Percentiles rank a stretch among this genome's conserved stretches.
Evolutionary conservation across 1,139 yeast genomes (phyloP).

Genomic region (Scheffersomyces segobiensis): DNA sequence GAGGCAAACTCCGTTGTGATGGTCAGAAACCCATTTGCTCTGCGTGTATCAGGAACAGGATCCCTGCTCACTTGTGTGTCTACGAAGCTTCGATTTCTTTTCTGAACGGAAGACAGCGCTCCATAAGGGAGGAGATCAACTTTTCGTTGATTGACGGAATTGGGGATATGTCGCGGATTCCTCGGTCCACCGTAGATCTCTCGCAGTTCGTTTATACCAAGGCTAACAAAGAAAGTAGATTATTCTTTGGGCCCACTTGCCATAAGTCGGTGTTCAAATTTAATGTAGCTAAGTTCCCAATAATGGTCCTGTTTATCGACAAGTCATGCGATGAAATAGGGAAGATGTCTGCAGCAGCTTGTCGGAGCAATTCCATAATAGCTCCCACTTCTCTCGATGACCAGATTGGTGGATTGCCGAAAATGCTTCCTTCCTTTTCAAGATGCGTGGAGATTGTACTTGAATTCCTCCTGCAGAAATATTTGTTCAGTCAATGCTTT

Average conservation of each 20-base stretch:
- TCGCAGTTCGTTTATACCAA: not conserved
- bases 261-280: slow-evolving; percentile 1
- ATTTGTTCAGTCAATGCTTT: not conserved
- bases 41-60: not conserved
- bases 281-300: not conserved
- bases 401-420: not conserved
- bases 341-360: not conserved
- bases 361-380: not conserved
- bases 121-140: not conserved
- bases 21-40: not conserved
- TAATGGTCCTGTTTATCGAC: not conserved
- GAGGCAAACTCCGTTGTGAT: not conserved
- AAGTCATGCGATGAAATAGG: not conserved
- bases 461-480: not conserved
- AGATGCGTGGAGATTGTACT: not conserved
- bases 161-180: not conserved
- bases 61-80: not conserved
- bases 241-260: slow-evolving; percentile 2
- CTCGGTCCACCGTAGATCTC: not conserved
- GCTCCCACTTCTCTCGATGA: not conserved
- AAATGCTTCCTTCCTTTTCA: not conserved
- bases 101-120: not conserved
- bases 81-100: not conserved
- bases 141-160: not conserved
- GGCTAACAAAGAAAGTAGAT: not conserved